Conservation (phyloP, 148 eudicot species). For the Cornus controversa region DNA sequence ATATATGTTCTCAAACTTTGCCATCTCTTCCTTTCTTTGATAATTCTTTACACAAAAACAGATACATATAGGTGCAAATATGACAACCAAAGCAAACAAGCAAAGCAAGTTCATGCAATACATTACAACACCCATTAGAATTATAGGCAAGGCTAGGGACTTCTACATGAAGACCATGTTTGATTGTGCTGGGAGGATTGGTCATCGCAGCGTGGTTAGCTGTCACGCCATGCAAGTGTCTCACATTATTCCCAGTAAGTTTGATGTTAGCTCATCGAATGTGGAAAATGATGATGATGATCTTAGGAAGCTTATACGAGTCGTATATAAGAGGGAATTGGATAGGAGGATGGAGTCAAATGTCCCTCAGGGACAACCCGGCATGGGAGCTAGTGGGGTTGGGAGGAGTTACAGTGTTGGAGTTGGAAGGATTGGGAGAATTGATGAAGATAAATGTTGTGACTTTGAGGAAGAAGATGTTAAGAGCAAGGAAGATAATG, state of each 20-base stretch:
- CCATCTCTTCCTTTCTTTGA: too few relatives aligned
- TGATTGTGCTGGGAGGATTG: not conserved
- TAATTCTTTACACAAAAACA: too few relatives aligned
- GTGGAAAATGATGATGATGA: not conserved
- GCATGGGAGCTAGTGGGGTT: not conserved
- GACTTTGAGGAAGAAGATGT: slow-evolving; percentile 20
- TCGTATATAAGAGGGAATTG: not conserved
- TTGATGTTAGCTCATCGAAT: not conserved
- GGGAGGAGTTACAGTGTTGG: slow-evolving; percentile 22
- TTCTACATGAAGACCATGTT: too few relatives aligned
- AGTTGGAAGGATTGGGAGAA: slow-evolving; percentile 32
- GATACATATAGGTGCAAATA: too few relatives aligned
- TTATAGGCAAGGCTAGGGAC: too few relatives aligned
- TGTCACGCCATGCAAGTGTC: not conserved
- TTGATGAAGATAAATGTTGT: slow-evolving; percentile 34
- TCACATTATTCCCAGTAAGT: not conserved
- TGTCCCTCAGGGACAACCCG: not conserved
- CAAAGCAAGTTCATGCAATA: too few relatives aligned
- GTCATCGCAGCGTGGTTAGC: not conserved
- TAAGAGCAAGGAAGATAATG: not conserved
- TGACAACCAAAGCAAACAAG: too few relatives aligned
- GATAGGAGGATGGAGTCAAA: not conserved
- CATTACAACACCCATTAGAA: too few relatives aligned
- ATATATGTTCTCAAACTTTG: too few relatives aligned
- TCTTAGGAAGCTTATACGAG: not conserved